Conservation (phyloP, 2,329 filamentous ascomycete species). For the Hypoxylon sp. region DNA sequence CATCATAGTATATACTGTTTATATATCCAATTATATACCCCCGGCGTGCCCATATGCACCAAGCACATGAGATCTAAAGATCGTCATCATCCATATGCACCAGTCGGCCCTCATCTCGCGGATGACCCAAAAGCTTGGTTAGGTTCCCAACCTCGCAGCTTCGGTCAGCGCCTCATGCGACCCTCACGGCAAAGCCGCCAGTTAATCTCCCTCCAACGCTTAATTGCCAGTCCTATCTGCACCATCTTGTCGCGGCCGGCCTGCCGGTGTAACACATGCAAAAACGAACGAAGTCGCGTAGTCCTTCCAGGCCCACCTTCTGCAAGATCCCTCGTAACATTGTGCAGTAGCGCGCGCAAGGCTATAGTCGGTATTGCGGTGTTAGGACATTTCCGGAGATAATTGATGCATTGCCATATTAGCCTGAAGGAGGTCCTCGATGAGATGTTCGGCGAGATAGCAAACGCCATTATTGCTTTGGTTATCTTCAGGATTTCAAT, state of each 20-base stretch:
- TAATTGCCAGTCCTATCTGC: slow-evolving; percentile 41
- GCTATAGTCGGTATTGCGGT: slow-evolving; percentile 46
- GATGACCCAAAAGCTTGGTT: slow-evolving; percentile 10
- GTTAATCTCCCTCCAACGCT: slow-evolving; percentile 45
- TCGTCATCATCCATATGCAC: slow-evolving; percentile 11
- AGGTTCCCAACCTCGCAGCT: slow-evolving; percentile 18
- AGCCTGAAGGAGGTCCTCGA: slow-evolving; percentile 50
- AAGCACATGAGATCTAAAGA: slow-evolving; percentile 20
- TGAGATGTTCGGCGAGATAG: slow-evolving; percentile 44
- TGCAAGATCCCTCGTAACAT: slow-evolving; percentile 57
- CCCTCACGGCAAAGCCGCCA: slow-evolving; percentile 9
- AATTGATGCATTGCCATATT: slow-evolving; percentile 54
- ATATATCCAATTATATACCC: slow-evolving; percentile 21
- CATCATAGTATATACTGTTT: slow-evolving; percentile 6
- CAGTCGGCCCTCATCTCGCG: slow-evolving; percentile 23
- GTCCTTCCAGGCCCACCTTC: slow-evolving; percentile 55
- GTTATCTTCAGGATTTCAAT: slow-evolving; percentile 33
- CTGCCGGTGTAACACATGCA: slow-evolving; percentile 53
- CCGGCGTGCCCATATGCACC: slow-evolving; percentile 18
- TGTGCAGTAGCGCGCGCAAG: slow-evolving; percentile 53
- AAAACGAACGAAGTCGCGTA: slow-evolving; percentile 56
- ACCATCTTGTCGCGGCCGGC: slow-evolving; percentile 49
- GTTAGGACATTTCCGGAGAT: slow-evolving; percentile 48
- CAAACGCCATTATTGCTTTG: slow-evolving; percentile 43
- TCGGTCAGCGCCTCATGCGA: slow-evolving; percentile 26